A percentile compares a stretch with the other conserved stretches of the same genome.
phyloP scores from a whole-genome alignment of 306 rosid species.

The Dalbergia oliveri region DNA sequence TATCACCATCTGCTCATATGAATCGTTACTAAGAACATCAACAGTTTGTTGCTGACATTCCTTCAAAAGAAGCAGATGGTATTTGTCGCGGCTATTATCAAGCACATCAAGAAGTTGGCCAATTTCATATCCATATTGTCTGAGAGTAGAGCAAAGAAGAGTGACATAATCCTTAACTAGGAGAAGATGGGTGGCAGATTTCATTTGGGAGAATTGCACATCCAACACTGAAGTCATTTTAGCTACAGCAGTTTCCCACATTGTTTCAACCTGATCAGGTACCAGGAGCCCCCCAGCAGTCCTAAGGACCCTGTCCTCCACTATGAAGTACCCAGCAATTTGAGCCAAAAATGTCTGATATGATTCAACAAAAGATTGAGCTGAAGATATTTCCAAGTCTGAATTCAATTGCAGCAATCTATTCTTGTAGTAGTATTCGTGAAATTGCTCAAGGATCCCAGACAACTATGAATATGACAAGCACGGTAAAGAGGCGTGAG shows the following conservation, averaged over 20 bases:
- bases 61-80: conserved; percentile 75
- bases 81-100: conserved; percentile 67
- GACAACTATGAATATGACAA: conserved; percentile 83
- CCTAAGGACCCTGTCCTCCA: conserved; percentile 87
- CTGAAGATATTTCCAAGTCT: conserved; percentile 80
- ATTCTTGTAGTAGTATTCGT: conserved; percentile 82
- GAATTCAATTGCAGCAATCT: conserved; percentile 89
- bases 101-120: conserved; percentile 75
- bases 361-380: conserved; percentile 83
- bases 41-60: conserved; percentile 72
- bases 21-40: conserved; percentile 64
- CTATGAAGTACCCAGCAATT: conserved; percentile 90
- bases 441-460: conserved; percentile 82
- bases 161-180: conserved; percentile 94
- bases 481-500: conserved; percentile 94
- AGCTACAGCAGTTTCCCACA: conserved; percentile 85
- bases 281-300: conserved; percentile 76
- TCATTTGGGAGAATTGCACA: conserved; percentile 78
- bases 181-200: conserved; percentile 81
- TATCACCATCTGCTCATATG: conserved; percentile 91
- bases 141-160: conserved; percentile 77
- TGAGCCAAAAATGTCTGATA: conserved; percentile 86
- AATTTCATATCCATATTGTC: conserved; percentile 85
- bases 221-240: conserved; percentile 75
- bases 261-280: conserved; percentile 77